phyloP scores from a whole-genome alignment of 2,329 filamentous ascomycete species.

The Fusarium sarcochroum region DNA sequence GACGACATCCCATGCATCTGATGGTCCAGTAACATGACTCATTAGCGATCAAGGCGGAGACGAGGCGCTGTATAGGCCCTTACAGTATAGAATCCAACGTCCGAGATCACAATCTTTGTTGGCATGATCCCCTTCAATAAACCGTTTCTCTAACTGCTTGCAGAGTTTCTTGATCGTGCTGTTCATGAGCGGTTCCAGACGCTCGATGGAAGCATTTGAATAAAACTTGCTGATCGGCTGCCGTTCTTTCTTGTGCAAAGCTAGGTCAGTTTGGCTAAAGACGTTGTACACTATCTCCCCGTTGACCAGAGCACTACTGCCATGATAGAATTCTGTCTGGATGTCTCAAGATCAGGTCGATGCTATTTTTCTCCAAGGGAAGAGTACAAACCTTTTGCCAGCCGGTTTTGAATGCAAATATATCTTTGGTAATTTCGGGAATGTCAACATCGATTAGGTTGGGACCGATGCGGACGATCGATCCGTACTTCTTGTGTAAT shows the following conservation, averaged over 20 bases:
- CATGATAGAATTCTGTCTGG: conserved; percentile 48
- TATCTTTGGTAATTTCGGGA: conserved; percentile 55
- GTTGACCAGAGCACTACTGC: conserved; percentile 46
- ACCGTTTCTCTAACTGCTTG: background rate
- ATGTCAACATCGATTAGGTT: conserved; percentile 56
- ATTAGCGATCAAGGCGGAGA: no score
- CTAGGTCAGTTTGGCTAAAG: conserved; percentile 46
- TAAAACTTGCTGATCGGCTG: conserved; percentile 50
- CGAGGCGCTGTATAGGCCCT: background rate
- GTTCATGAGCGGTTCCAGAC: conserved; percentile 49
- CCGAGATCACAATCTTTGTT: background rate
- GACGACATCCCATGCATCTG: background rate
- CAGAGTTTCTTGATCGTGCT: conserved; percentile 45
- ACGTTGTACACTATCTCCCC: conserved; percentile 46
- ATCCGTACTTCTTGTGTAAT: conserved; percentile 55
- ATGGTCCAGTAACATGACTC: background rate
- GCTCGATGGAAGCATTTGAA: conserved; percentile 31
- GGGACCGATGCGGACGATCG: no score
- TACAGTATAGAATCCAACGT: background rate
- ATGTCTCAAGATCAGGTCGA: background rate
- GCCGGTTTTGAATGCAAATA: no score
- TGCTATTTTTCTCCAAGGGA: conserved; percentile 53
- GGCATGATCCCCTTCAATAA: background rate
- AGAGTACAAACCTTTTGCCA: no score
- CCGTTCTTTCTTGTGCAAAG: conserved; percentile 40